These are phyloP conservation scores for Exophiala oligosperma DNA, from an alignment of 2,329 filamentous ascomycete genomes.

Conservation along the genomic window DNA sequence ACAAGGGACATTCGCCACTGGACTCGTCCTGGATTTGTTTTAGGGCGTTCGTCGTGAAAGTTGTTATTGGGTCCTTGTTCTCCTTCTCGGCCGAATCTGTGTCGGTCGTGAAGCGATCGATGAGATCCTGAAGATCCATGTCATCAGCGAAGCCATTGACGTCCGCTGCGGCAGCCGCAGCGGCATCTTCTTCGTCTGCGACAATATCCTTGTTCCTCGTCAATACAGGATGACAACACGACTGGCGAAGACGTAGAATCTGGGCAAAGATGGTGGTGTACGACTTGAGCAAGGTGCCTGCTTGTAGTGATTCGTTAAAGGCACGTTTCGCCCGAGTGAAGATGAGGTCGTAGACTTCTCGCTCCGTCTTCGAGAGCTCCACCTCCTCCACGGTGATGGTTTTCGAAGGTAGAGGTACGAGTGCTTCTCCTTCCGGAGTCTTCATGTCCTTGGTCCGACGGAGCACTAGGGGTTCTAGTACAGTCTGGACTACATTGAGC, in stretches of 20 bases:
- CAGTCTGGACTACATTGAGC: conserved; percentile 94
- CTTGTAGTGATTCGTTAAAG: conserved; percentile 83
- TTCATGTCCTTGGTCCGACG: conserved; percentile 97
- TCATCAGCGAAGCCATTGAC: conserved; percentile 84
- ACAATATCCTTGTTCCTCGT: conserved; percentile 83
- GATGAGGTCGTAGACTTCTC: conserved; percentile 90
- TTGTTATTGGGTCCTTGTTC: conserved; percentile 63
- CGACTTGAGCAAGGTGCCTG: conserved; percentile 89
- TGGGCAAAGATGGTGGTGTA: conserved; percentile 98
- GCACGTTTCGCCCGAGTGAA: conserved; percentile 78
- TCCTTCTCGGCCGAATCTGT: conserved; percentile 57
- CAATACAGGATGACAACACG: conserved; percentile 88
- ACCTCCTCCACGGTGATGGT: conserved; percentile 83
- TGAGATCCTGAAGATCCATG: conserved; percentile 88
- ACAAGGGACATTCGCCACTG: conserved; percentile 88
- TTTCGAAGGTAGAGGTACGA: conserved; percentile 81
- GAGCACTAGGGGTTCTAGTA: conserved; percentile 92
- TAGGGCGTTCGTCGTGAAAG: conserved; percentile 82
- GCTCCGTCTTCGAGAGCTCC: conserved; percentile 79
- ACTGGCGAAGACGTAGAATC: conserved; percentile 86
- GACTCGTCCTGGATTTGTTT: conserved; percentile 89
- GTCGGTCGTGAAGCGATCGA: conserved; percentile 76
- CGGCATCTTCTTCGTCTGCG: conserved; percentile 80
- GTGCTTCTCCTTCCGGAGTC: conserved; percentile 76
- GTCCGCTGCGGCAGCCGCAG: conserved; percentile 66